These are phyloP conservation scores for Plantago major DNA, from an alignment of 257 asterid species.

Conservation along the genomic window DNA sequence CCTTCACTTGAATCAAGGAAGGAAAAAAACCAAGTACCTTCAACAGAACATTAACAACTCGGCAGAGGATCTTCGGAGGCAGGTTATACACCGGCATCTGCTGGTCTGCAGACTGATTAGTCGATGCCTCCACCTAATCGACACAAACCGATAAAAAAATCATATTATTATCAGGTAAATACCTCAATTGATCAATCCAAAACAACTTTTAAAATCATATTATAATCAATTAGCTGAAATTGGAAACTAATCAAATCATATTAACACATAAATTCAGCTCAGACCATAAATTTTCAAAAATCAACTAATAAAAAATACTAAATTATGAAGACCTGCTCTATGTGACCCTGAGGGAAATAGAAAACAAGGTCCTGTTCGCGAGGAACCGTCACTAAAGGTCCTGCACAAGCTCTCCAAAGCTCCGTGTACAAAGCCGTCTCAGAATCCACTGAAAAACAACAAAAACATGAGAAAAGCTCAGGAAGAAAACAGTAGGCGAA, in stretches of 20 bases:
- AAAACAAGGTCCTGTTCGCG: slow-evolving; percentile 72
- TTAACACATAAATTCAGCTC: neutral
- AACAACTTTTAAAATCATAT: too few species aligned
- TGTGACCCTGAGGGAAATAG: slow-evolving; percentile 97
- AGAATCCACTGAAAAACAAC: slow-evolving; percentile 45
- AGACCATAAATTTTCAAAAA: neutral
- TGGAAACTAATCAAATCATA: too few species aligned
- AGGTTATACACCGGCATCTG: slow-evolving; percentile 92
- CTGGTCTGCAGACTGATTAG: slow-evolving; percentile 89
- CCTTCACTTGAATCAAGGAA: too few species aligned
- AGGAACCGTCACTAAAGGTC: slow-evolving; percentile 92
- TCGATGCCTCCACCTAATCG: slow-evolving; percentile 87
- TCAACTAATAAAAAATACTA: neutral
- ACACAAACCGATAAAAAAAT: slow-evolving; percentile 13
- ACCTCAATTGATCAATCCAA: slow-evolving; percentile 1
- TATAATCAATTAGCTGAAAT: too few species aligned
- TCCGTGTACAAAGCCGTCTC: slow-evolving; percentile 79
- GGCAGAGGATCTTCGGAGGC: slow-evolving; percentile 85
- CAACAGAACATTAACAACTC: slow-evolving; percentile 68
- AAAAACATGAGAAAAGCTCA: too few species aligned
- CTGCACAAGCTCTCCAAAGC: slow-evolving; percentile 97
- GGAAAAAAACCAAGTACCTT: too few species aligned
- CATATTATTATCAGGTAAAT: slow-evolving; percentile 1
- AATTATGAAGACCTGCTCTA: slow-evolving; percentile 66
- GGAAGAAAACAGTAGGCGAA: too few species aligned